These are phyloP conservation scores for Bjerkandera adusta DNA, from an alignment of 1,284 basidiomycete species.

Conservation along the genomic window DNA sequence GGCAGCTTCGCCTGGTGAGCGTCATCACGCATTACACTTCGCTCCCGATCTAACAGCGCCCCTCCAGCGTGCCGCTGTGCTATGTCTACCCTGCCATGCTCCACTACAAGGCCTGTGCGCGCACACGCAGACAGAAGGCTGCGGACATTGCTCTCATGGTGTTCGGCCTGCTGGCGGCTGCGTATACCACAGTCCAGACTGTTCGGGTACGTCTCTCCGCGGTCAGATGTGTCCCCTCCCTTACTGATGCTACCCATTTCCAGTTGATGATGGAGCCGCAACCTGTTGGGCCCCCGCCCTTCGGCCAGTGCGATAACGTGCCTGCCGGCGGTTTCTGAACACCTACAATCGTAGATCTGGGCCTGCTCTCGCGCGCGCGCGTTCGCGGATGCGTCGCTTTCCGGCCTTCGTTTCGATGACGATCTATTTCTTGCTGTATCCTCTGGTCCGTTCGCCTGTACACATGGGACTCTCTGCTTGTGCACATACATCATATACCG, in stretches of 20 bases:
- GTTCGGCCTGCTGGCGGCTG: constrained; percentile 82
- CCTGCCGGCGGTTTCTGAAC: constrained; percentile 17
- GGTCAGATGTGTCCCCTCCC: not conserved
- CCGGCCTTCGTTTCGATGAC: too few relatives aligned
- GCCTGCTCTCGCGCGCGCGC: too few relatives aligned
- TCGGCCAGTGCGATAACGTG: constrained; percentile 26
- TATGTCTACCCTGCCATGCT: constrained; percentile 95
- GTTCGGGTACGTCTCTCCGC: constrained; percentile 48
- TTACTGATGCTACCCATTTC: constrained; percentile 2
- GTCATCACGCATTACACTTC: constrained; percentile 6
- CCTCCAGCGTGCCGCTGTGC: constrained; percentile 82
- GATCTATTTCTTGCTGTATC: too few relatives aligned
- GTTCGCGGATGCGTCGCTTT: too few relatives aligned
- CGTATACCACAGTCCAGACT: constrained; percentile 85
- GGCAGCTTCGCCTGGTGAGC: constrained; percentile 93
- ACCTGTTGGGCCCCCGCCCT: constrained; percentile 24
- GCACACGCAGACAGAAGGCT: constrained; percentile 66
- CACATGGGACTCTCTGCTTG: too few relatives aligned
- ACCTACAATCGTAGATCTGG: too few relatives aligned
- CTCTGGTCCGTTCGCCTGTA: too few relatives aligned
- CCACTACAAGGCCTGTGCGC: constrained; percentile 87
- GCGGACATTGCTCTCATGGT: constrained; percentile 77
- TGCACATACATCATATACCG: too few relatives aligned
- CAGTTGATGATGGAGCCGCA: constrained; percentile 38
- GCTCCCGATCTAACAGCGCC: constrained; percentile 6